Conservation (phyloP, 148 eudicot genomes). For the Silene conica region DNA sequence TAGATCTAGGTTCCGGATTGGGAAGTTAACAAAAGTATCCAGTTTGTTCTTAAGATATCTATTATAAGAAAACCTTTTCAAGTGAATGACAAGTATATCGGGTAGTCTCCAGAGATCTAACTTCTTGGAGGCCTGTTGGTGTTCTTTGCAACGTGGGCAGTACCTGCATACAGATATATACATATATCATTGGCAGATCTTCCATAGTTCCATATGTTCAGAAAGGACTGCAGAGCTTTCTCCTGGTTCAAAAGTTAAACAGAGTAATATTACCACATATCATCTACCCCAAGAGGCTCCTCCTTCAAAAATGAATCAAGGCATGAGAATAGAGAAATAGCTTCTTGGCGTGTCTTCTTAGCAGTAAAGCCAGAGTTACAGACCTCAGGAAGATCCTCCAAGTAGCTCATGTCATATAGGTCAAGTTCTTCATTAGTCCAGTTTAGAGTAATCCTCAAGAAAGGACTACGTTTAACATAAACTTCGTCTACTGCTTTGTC, state of each 20-base stretch:
- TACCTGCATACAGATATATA: slow-evolving; percentile 59
- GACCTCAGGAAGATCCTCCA: slow-evolving; percentile 86
- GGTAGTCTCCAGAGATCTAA: slow-evolving; percentile 97
- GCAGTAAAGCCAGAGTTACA: slow-evolving; percentile 60
- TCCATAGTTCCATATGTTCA: background rate
- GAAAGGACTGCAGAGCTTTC: background rate
- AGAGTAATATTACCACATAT: slow-evolving; percentile 73
- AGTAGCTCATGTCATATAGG: slow-evolving; percentile 59
- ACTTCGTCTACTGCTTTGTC: slow-evolving; percentile 51
- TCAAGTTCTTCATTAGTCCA: slow-evolving; percentile 62
- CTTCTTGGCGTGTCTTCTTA: slow-evolving; percentile 90
- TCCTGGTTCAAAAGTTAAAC: background rate
- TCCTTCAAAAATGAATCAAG: slow-evolving; percentile 92
- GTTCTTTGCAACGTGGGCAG: slow-evolving; percentile 93
- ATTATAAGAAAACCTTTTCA: slow-evolving; percentile 92
- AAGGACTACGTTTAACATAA: slow-evolving; percentile 37
- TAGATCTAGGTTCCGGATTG: slow-evolving; percentile 70
- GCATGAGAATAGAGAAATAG: slow-evolving; percentile 85
- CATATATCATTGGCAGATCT: slow-evolving; percentile 5
- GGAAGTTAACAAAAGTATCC: slow-evolving; percentile 84
- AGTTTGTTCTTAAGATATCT: slow-evolving; percentile 91
- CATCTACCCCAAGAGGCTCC: slow-evolving; percentile 98
- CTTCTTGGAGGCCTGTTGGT: slow-evolving; percentile 94
- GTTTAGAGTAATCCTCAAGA: slow-evolving; percentile 43
- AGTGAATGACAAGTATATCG: slow-evolving; percentile 85